Conservation (phyloP, 371 early-diverging fungal species). For the Mortierella sp. region DNA sequence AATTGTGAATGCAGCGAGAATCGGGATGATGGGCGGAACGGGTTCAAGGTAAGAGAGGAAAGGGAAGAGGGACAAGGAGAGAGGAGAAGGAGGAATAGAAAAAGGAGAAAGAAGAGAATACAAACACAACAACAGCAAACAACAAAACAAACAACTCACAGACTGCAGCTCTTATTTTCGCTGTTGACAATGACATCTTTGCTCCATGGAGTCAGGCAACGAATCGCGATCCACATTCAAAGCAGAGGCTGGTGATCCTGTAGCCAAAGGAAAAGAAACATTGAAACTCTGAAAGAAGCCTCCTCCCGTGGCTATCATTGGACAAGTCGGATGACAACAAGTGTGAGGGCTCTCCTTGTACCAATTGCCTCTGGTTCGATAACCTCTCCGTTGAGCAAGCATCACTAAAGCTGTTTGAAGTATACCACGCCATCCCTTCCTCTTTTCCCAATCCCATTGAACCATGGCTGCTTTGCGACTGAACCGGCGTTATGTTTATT, state of each 20-base stretch:
- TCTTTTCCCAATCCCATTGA: background rate
- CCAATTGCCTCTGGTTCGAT: too few relatives aligned
- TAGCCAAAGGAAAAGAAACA: too few relatives aligned
- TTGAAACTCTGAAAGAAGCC: too few relatives aligned
- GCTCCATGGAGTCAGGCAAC: background rate
- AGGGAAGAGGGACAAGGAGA: background rate
- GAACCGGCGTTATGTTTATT: background rate
- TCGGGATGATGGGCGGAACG: background rate
- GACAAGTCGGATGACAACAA: too few relatives aligned
- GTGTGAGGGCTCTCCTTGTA: too few relatives aligned
- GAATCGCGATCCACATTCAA: too few relatives aligned
- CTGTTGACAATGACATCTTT: background rate
- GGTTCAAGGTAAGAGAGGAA: too few relatives aligned
- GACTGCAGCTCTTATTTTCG: background rate
- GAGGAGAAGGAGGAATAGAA: background rate
- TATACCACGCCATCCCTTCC: too few relatives aligned
- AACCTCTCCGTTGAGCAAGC: background rate
- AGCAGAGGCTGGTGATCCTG: too few relatives aligned
- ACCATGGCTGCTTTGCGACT: background rate
- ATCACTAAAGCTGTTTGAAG: background rate
- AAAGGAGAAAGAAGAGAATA: background rate
- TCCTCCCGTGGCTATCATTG: too few relatives aligned
- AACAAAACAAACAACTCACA: conserved; percentile 8
- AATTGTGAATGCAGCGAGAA: background rate
- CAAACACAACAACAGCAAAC: background rate